Percentiles rank a stretch among this genome's conserved stretches.
Evolutionary conservation across 2,329 filamentous ascomycete genomes (phyloP).

Genomic region (Alternaria angustiovoidea): DNA sequence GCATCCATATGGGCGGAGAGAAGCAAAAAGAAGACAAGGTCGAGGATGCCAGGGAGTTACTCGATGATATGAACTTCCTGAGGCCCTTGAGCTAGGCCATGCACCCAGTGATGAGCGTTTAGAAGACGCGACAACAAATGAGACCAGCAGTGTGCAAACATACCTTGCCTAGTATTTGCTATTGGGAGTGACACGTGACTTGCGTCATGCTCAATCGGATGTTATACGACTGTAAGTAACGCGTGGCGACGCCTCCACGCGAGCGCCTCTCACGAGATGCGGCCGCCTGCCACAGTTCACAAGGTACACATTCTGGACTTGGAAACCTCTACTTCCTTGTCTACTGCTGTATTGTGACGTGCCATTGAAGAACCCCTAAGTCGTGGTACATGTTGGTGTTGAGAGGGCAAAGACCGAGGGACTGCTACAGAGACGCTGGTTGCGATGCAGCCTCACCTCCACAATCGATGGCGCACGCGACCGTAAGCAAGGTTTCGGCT

Average conservation of each 20-base stretch:
- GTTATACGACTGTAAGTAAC: not conserved
- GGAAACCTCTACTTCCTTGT: not conserved
- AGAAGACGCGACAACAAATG: not conserved
- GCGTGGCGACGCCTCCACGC: not conserved
- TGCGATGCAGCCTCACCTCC: not conserved
- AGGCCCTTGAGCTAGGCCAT: constrained; percentile 17
- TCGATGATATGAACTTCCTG: constrained; percentile 37
- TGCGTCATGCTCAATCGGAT: no score
- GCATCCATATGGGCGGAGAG: constrained; percentile 16
- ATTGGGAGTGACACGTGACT: no score
- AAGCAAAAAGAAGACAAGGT: not conserved
- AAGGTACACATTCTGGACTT: not conserved
- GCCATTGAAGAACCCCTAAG: not conserved
- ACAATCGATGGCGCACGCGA: constrained; percentile 19
- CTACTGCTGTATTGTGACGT: not conserved
- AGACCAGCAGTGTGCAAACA: not conserved
- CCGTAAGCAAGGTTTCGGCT: not conserved
- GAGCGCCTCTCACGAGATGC: no score
- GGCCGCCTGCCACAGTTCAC: not conserved
- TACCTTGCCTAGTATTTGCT: no score
- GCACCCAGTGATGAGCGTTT: not conserved
- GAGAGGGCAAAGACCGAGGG: not conserved
- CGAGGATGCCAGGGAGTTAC: constrained; percentile 32
- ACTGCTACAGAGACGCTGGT: not conserved
- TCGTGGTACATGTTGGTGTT: not conserved